Evolutionary conservation across 2,329 filamentous ascomycete genomes (phyloP).

Genomic region (Dendryphion nanum): DNA sequence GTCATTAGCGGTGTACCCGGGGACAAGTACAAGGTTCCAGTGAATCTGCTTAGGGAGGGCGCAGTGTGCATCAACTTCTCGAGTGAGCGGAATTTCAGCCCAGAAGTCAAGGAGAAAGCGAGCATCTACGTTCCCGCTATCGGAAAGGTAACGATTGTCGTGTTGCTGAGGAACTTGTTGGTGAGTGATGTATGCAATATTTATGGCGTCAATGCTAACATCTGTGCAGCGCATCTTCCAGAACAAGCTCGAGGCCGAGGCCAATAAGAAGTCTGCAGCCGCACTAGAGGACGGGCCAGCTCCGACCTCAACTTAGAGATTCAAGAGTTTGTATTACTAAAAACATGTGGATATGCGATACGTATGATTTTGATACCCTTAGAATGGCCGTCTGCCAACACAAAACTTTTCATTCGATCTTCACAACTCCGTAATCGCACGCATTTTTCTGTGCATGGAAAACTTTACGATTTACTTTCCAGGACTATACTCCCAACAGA

Average conservation of each 20-base stretch:
- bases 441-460: too few relatives aligned
- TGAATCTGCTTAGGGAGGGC: constrained; percentile 77
- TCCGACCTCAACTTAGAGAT: too few relatives aligned
- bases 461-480: too few relatives aligned
- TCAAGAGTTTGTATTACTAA: too few relatives aligned
- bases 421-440: too few relatives aligned
- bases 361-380: too few relatives aligned
- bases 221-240: constrained; percentile 43
- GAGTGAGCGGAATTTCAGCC: constrained; percentile 89
- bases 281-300: too few relatives aligned
- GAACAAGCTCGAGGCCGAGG: constrained; percentile 38
- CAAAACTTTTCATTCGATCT: too few relatives aligned
- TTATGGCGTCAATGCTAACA: constrained; percentile 15
- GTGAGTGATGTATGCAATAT: constrained; percentile 53
- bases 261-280: too few relatives aligned
- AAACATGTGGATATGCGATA: too few relatives aligned
- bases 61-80: constrained; percentile 99
- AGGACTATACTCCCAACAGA: too few relatives aligned
- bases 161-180: constrained; percentile 83
- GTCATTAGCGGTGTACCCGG: constrained; percentile 90
- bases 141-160: constrained; percentile 94
- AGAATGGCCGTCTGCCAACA: too few relatives aligned
- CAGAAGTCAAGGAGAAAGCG: constrained; percentile 89
- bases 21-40: constrained; percentile 86
- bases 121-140: constrained; percentile 96